Evolutionary conservation across 2,329 filamentous ascomycete genomes (phyloP).

Genomic region (Ophiostoma tasmaniense): DNA sequence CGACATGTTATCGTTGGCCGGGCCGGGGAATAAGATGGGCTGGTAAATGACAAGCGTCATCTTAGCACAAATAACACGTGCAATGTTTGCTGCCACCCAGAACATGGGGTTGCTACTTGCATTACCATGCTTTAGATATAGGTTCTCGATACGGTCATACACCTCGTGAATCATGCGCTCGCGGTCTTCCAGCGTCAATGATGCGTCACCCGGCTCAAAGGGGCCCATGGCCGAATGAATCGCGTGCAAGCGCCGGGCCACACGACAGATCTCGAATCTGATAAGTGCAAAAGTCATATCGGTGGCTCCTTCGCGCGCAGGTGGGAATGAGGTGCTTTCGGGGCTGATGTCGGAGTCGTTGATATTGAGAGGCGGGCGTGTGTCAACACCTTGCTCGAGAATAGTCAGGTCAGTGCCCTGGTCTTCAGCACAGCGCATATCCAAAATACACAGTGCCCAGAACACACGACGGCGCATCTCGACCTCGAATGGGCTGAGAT

Average conservation of each 20-base stretch:
- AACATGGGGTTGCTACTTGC: slow-evolving; percentile 38
- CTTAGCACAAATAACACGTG: slow-evolving; percentile 44
- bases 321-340: slow-evolving; percentile 39
- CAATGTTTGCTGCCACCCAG: slow-evolving; percentile 42
- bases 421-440: slow-evolving; percentile 52
- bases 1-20: slow-evolving; percentile 28
- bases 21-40: slow-evolving; percentile 37
- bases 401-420: slow-evolving; percentile 46
- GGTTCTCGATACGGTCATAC: slow-evolving; percentile 39
- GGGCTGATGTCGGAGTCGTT: slow-evolving; percentile 45
- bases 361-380: slow-evolving; percentile 47
- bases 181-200: slow-evolving; percentile 34
- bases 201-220: slow-evolving; percentile 26
- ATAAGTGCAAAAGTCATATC: slow-evolving; percentile 42
- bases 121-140: slow-evolving; percentile 44
- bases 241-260: slow-evolving; percentile 33
- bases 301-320: slow-evolving; percentile 42
- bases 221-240: slow-evolving; percentile 29
- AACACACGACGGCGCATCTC: slow-evolving; percentile 56
- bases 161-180: slow-evolving; percentile 29
- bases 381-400: slow-evolving; percentile 40
- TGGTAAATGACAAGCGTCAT: slow-evolving; percentile 48
- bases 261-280: slow-evolving; percentile 35
- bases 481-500: slow-evolving; percentile 50
- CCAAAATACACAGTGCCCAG: slow-evolving; percentile 52